A percentile compares a stretch with the other conserved stretches of the same genome.
Evolutionary conservation across 352 stramenopile species (phyloP).

Genomic region (Phytophthora hibernalis): DNA sequence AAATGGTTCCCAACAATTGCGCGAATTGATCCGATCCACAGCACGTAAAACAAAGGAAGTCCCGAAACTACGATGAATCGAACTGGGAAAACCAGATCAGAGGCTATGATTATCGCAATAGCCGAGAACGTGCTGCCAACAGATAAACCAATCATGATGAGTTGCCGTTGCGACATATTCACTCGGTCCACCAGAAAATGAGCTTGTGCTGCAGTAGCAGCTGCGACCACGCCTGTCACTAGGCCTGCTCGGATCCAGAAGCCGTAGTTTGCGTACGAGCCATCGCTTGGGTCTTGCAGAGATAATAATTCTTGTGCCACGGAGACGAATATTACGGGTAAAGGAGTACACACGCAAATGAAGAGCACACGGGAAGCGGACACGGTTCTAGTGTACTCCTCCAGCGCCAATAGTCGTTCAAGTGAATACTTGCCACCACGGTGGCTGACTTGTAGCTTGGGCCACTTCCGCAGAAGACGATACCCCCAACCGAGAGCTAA

Average conservation of each 20-base stretch:
- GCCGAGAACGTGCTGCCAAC: not conserved
- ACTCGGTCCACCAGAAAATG: constrained; percentile 1
- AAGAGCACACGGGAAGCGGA: constrained; percentile 1
- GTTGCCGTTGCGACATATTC: not conserved
- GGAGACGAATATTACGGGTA: not conserved
- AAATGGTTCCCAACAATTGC: not conserved
- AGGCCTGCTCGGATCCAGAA: constrained; percentile 13
- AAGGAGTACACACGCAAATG: not conserved
- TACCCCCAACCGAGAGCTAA: not conserved
- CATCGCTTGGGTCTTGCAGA: constrained; percentile 2
- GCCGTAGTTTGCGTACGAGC: constrained; percentile 10
- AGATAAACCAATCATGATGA: not conserved
- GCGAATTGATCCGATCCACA: constrained; percentile 12
- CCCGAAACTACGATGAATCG: constrained; percentile 12
- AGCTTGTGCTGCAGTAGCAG: constrained; percentile 1
- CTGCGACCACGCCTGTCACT: not conserved
- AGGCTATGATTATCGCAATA: constrained; percentile 2
- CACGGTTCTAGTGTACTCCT: constrained; percentile 10
- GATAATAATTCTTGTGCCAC: constrained; percentile 15
- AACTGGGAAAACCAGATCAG: constrained; percentile 11
- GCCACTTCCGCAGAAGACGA: not conserved
- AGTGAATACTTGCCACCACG: constrained; percentile 9
- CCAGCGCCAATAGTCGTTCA: constrained; percentile 7
- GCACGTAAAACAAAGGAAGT: constrained; percentile 8
- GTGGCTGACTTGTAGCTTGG: constrained; percentile 1